A percentile compares a stretch with the other conserved stretches of the same genome.
These are phyloP conservation scores for Penicillium glabrum DNA, from an alignment of 2,329 filamentous ascomycete genomes.

Conservation along the genomic window DNA sequence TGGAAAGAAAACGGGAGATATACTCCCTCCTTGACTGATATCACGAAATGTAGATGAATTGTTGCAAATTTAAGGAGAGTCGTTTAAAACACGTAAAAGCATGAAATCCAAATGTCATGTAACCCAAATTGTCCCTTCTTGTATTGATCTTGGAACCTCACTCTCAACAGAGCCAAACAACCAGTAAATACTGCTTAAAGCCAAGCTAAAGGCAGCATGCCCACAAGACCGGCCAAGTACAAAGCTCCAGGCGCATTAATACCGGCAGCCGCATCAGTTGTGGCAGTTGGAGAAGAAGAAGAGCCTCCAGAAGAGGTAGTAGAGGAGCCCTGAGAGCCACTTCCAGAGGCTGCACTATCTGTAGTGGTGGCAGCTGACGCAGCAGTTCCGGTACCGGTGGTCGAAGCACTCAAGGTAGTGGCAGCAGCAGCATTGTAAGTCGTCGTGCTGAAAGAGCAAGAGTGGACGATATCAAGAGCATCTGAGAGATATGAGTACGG, in stretches of 20 bases:
- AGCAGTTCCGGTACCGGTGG: not conserved
- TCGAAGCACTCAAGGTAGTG: conserved; percentile 14
- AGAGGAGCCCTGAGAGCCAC: not conserved
- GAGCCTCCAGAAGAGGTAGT: not conserved
- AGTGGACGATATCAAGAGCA: conserved; percentile 31
- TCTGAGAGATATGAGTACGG: conserved; percentile 19
- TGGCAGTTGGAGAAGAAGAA: conserved; percentile 10
- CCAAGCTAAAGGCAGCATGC: conserved; percentile 27
- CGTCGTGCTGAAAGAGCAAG: conserved; percentile 29
- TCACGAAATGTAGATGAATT: not conserved
- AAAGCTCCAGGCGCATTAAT: conserved; percentile 13
- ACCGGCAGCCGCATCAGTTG: conserved; percentile 14
- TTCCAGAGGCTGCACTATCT: not conserved
- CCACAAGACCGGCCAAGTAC: conserved; percentile 22
- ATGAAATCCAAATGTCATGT: not conserved
- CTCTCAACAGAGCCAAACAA: not conserved
- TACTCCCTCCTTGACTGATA: not conserved
- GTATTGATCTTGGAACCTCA: not conserved
- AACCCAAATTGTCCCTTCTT: not conserved
- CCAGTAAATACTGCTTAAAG: conserved; percentile 10
- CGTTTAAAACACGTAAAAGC: not conserved
- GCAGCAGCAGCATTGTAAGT: conserved; percentile 26
- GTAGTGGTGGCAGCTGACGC: conserved; percentile 2
- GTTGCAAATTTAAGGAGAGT: not conserved
- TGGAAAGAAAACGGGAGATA: not conserved